phyloP scores from a whole-genome alignment of 2,329 filamentous ascomycete genomes.

The Botrytis fragariae region DNA sequence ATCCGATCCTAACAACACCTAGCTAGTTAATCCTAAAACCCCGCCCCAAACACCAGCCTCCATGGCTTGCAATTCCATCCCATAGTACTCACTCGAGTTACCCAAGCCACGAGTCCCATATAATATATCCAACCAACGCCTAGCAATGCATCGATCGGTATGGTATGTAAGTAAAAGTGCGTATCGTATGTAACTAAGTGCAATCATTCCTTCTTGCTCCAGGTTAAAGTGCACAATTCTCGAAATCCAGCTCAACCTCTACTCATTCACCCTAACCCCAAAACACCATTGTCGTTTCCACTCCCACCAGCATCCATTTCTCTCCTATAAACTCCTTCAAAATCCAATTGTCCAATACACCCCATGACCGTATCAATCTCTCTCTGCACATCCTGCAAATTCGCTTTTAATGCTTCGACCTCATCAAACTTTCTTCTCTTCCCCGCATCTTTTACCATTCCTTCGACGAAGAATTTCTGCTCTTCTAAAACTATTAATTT shows the following conservation, averaged over 20 bases:
- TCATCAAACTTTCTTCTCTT: constrained; percentile 68
- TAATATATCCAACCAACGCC: constrained; percentile 13
- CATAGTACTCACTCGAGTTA: not conserved
- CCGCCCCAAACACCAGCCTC: constrained; percentile 19
- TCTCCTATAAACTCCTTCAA: constrained; percentile 36
- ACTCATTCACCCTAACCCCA: constrained; percentile 18
- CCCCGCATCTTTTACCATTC: constrained; percentile 68
- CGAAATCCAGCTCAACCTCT: not conserved
- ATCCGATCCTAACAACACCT: not conserved
- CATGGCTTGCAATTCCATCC: constrained; percentile 6
- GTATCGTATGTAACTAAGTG: not conserved
- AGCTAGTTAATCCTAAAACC: not conserved
- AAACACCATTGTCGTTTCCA: not conserved
- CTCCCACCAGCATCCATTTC: constrained; percentile 20
- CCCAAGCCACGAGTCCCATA: not conserved
- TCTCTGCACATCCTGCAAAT: constrained; percentile 61
- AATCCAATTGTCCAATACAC: constrained; percentile 55
- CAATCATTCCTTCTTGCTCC: not conserved
- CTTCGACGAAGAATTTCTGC: constrained; percentile 68
- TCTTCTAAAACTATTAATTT: constrained; percentile 68
- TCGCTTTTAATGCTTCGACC: constrained; percentile 60
- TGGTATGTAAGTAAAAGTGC: not conserved
- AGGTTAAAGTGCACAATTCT: not conserved
- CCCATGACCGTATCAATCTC: constrained; percentile 63
- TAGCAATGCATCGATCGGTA: not conserved